Evolutionary conservation across 2,329 filamentous ascomycete species (phyloP), one percentile per base, ranked within the genome.

Genomic region (Magnaporthales sp.): DNA sequence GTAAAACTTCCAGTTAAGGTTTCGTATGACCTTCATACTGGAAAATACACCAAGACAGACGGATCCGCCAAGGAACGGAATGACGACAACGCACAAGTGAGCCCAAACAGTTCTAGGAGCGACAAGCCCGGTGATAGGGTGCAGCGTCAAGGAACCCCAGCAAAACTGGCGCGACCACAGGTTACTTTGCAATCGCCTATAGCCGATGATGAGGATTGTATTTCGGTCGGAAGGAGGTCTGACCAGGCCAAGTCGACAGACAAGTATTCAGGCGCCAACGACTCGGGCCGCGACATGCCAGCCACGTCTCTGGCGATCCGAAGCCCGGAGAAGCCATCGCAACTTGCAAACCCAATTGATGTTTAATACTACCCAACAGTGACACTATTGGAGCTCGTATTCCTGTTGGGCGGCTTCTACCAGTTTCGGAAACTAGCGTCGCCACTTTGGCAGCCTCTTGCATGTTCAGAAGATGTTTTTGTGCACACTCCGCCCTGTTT

Each of bases 1-100:
- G 89, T 97, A 67, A 93, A 91, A 75, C 81, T 97, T 15, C 82
- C 83, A 7, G 77, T 88, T 26, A 81, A 81, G 56, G 70, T 81
- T 73, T 62, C 80, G 70, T 70, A 78, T 38, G 75, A 78, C 64
- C 70, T 75, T 67, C 72, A 77, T 64, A 70, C 70, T 4, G 76
- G 75, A 66, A 73, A 74, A 62, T 74, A 67, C 67, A 51, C 58
- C 72, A 64, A 72, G 75, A 63, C 72, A 74, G 60, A 68, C 77
- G 6, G n/a, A 22, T 15, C 60, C 27, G 27, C 26, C 24, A 4
- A n/a, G 19, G 31, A 30, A n/a, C 54, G 26, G 19, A 56, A 22
- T 56, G 38, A 46, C 24, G 46, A 51, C 11, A 29, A n/a, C 19
- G 46, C n/a, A 32, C 62, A n/a, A 63, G 19, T 24, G 19, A 62